These are phyloP conservation scores for Zychaea mexicana DNA, from an alignment of 371 early-diverging fungal genomes.

Conservation along the genomic window DNA sequence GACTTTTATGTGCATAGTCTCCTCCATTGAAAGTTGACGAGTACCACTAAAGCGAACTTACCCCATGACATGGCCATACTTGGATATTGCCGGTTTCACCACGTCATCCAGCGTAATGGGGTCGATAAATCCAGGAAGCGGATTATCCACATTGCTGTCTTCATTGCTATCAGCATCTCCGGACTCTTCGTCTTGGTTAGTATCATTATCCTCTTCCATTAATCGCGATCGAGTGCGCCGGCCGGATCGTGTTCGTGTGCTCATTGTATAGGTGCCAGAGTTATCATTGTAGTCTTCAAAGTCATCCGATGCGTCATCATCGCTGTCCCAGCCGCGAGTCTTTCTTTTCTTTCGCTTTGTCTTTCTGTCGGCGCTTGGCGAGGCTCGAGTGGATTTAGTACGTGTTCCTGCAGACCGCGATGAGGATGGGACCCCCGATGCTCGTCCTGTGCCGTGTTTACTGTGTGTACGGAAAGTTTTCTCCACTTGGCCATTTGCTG, in stretches of 20 bases:
- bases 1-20: too few relatives aligned
- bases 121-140: conserved; percentile 89
- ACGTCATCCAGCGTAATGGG: conserved; percentile 93
- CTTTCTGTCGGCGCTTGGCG: conserved; percentile 17
- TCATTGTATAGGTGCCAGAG: conserved; percentile 60
- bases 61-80: conserved; percentile 95
- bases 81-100: conserved; percentile 91
- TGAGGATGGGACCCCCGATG: conserved; percentile 14
- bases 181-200: conserved; percentile 15
- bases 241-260: conserved; percentile 27
- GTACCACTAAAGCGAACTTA: too few relatives aligned
- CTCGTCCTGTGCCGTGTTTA: conserved; percentile 42
- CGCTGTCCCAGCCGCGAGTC: conserved; percentile 32
- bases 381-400: background rate
- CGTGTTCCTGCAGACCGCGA: conserved; percentile 4
- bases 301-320: conserved; percentile 51
- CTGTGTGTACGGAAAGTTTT: conserved; percentile 80
- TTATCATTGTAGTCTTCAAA: conserved; percentile 58
- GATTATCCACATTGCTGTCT: conserved; percentile 61
- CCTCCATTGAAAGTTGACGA: too few relatives aligned
- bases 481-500: conserved; percentile 74
- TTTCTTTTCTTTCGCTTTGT: conserved; percentile 28
- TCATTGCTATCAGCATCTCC: conserved; percentile 25
- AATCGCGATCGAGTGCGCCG: conserved; percentile 22
- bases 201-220: conserved; percentile 12